These are phyloP conservation scores for Phytophthora palmivora DNA, from an alignment of 352 stramenopile genomes.

Conservation along the genomic window DNA sequence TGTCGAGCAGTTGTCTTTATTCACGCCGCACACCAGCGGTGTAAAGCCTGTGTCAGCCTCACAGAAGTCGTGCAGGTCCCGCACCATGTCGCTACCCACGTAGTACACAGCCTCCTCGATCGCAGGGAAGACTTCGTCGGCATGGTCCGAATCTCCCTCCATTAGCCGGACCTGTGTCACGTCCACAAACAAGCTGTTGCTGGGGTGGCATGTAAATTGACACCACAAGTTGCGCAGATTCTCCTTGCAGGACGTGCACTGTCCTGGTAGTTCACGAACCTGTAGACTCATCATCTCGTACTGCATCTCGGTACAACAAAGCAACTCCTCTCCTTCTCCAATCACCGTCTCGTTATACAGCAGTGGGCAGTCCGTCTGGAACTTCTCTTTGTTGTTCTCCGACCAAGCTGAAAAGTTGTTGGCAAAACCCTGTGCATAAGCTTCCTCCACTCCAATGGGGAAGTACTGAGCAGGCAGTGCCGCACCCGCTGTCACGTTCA, in stretches of 20 bases:
- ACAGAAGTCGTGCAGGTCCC: conserved; percentile 81
- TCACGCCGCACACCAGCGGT: conserved; percentile 52
- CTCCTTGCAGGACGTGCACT: conserved; percentile 76
- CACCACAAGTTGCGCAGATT: conserved; percentile 85
- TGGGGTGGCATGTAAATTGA: conserved; percentile 82
- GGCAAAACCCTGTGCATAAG: conserved; percentile 55
- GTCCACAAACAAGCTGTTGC: conserved; percentile 80
- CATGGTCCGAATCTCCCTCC: conserved; percentile 52
- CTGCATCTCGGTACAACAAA: conserved; percentile 86
- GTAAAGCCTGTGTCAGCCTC: conserved; percentile 58
- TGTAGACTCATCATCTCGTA: conserved; percentile 69
- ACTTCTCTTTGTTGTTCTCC: conserved; percentile 59
- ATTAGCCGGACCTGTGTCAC: conserved; percentile 73
- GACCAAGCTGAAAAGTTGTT: conserved; percentile 84
- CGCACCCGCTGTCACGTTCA: conserved; percentile 47
- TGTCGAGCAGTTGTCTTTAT: conserved; percentile 61
- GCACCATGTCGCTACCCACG: conserved; percentile 66
- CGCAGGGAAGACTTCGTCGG: conserved; percentile 62
- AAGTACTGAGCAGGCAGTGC: conserved; percentile 69
- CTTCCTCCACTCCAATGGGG: conserved; percentile 64
- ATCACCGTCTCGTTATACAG: conserved; percentile 71
- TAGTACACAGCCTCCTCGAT: conserved; percentile 79
- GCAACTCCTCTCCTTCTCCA: conserved; percentile 50
- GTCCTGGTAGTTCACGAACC: conserved; percentile 59
- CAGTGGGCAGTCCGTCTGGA: conserved; percentile 71